These are phyloP conservation scores for Auriscalpium microsporum DNA, from an alignment of 768 basidiomycete species.

Conservation along the genomic window DNA sequence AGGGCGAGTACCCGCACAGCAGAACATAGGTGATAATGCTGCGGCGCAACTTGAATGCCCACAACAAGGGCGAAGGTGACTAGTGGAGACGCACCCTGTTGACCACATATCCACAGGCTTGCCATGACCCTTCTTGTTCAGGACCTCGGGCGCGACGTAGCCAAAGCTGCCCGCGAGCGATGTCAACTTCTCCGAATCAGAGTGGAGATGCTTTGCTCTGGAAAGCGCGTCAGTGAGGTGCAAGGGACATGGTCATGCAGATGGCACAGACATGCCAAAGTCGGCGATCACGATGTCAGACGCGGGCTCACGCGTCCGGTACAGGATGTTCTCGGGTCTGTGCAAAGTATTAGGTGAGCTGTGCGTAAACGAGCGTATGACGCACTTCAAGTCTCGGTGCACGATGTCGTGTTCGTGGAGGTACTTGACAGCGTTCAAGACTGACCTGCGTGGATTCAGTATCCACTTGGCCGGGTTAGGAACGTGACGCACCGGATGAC, in stretches of 20 bases:
- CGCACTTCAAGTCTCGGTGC: slow-evolving; percentile 88
- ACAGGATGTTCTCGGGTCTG: slow-evolving; percentile 95
- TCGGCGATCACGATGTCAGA: slow-evolving; percentile 94
- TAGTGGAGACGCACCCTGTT: slow-evolving; percentile 52
- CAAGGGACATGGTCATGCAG: not conserved
- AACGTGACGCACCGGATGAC: slow-evolving; percentile 53
- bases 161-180: slow-evolving; percentile 77
- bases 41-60: not conserved
- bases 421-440: slow-evolving; percentile 80
- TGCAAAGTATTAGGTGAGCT: not conserved
- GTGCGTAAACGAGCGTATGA: not conserved
- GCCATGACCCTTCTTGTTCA: slow-evolving; percentile 76
- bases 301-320: slow-evolving; percentile 62
- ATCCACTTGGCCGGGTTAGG: not conserved
- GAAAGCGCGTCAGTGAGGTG: not conserved
- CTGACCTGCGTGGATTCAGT: slow-evolving; percentile 40
- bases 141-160: slow-evolving; percentile 87
- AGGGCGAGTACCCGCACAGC: slow-evolving; percentile 92
- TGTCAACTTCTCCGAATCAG: slow-evolving; percentile 60
- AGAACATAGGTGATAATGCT: slow-evolving; percentile 94
- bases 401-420: slow-evolving; percentile 91
- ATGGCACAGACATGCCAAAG: slow-evolving; percentile 78
- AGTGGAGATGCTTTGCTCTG: slow-evolving; percentile 78
- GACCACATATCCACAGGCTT: slow-evolving; percentile 94
- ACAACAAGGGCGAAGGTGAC: not conserved